Evolutionary conservation across 176 grass and related monocot species (phyloP).

Genomic region (Echinochloa phyllopogon): DNA sequence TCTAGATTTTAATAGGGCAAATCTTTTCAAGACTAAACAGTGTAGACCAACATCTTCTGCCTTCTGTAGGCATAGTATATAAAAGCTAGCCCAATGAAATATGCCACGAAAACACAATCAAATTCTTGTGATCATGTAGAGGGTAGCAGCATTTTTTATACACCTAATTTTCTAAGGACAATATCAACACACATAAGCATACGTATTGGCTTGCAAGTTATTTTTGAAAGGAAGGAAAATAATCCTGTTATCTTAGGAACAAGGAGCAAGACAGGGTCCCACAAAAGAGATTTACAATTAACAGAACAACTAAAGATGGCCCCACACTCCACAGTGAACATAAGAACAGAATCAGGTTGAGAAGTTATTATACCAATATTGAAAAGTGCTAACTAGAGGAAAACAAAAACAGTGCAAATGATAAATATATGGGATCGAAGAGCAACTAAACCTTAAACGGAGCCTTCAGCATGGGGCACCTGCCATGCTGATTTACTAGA

Average conservation of each 20-base stretch:
- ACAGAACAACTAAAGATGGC: background rate
- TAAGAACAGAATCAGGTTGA: conserved; percentile 1
- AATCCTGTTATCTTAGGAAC: background rate
- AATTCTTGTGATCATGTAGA: background rate
- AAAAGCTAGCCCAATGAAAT: background rate
- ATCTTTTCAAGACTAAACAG: background rate
- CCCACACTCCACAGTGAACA: background rate
- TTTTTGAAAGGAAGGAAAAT: conserved; percentile 2
- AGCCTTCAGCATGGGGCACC: background rate
- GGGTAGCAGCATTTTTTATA: background rate
- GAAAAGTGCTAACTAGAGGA: background rate
- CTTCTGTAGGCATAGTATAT: background rate
- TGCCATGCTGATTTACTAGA: background rate
- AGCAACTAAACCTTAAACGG: background rate
- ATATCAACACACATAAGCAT: background rate
- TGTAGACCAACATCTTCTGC: background rate
- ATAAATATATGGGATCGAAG: background rate
- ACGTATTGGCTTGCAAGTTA: background rate
- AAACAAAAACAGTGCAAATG: background rate
- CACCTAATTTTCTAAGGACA: background rate
- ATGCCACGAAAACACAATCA: background rate
- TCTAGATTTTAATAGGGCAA: background rate
- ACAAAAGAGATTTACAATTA: background rate
- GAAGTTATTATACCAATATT: background rate
- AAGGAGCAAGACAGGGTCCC: background rate